Conservation (phyloP, 1,284 basidiomycete species). For the Marasmius tenuissimus region DNA sequence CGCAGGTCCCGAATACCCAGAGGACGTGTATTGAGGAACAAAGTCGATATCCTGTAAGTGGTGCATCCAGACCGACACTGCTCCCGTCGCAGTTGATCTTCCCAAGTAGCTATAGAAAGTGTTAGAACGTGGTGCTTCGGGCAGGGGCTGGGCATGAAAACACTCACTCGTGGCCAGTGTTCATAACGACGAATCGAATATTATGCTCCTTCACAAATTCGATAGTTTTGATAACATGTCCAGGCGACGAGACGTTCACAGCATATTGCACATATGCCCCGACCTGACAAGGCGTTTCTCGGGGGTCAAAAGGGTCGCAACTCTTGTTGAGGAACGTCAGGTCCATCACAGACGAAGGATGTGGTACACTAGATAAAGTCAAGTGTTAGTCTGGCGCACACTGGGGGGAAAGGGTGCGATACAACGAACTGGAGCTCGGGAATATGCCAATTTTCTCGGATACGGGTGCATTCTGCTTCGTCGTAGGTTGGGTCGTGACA, state of each 20-base stretch:
- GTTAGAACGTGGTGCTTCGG: neutral
- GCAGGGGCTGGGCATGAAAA: neutral
- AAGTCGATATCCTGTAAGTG: conserved; percentile 15
- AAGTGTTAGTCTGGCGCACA: neutral
- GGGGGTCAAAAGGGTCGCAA: conserved; percentile 21
- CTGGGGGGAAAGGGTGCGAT: too few relatives aligned
- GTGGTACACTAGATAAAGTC: conserved; percentile 3
- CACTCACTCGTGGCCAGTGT: conserved; percentile 25
- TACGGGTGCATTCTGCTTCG: conserved; percentile 3
- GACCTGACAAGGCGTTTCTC: conserved; percentile 15
- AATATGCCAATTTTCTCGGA: conserved; percentile 13
- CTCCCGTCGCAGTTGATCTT: conserved; percentile 18
- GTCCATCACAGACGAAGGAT: conserved; percentile 16
- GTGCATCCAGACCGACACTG: conserved; percentile 22
- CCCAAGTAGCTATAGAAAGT: conserved; percentile 18
- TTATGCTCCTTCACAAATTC: conserved; percentile 21
- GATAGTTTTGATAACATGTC: conserved; percentile 19
- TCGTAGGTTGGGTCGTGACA: conserved; percentile 18
- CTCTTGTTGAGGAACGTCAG: conserved; percentile 21
- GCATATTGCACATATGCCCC: conserved; percentile 24
- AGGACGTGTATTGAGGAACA: conserved; percentile 13
- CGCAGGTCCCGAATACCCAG: conserved; percentile 14
- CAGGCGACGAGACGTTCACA: conserved; percentile 20
- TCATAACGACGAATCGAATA: conserved; percentile 22
- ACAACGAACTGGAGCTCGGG: conserved; percentile 6